A percentile compares a stretch with the other conserved stretches of the same genome.
These are phyloP conservation scores for Porcisia deanei DNA, from an alignment of 208 protist species.

Conservation along the genomic window DNA sequence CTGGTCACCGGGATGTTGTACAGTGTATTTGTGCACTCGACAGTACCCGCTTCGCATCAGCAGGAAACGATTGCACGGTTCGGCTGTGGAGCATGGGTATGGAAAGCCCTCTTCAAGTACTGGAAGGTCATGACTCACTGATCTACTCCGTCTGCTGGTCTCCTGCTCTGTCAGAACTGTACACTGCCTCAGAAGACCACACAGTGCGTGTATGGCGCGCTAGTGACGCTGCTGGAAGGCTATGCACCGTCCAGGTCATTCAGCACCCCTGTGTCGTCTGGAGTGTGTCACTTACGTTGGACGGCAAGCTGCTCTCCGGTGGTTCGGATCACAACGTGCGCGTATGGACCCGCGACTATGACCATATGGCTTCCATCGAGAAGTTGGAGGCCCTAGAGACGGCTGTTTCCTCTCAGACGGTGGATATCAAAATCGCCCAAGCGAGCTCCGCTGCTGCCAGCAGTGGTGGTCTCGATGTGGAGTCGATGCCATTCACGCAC, in stretches of 20 bases:
- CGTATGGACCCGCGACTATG: constrained; percentile 81
- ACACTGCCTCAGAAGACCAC: constrained; percentile 86
- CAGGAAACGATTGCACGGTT: constrained; percentile 66
- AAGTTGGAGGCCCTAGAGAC: constrained; percentile 61
- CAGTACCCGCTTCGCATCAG: constrained; percentile 51
- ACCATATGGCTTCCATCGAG: constrained; percentile 57
- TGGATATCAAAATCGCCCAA: constrained; percentile 55
- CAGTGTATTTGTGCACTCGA: constrained; percentile 64
- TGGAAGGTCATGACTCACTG: constrained; percentile 65
- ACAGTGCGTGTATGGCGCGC: constrained; percentile 80
- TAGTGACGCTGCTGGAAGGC: neutral
- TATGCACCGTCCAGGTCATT: constrained; percentile 69
- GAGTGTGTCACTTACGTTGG: constrained; percentile 61
- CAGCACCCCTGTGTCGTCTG: constrained; percentile 90
- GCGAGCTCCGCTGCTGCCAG: constrained; percentile 12
- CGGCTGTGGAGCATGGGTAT: constrained; percentile 48
- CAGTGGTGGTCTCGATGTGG: constrained; percentile 37
- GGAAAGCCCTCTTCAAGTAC: constrained; percentile 20
- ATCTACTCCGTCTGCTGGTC: constrained; percentile 72
- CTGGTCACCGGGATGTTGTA: constrained; percentile 65
- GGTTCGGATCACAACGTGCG: constrained; percentile 85
- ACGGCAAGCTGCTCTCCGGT: constrained; percentile 63
- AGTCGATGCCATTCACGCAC: constrained; percentile 41
- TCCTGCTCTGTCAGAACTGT: constrained; percentile 47
- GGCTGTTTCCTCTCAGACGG: constrained; percentile 48